Evolutionary conservation across 2,329 filamentous ascomycete genomes (phyloP).

Genomic region (Berkeleyomyces rouxiae): DNA sequence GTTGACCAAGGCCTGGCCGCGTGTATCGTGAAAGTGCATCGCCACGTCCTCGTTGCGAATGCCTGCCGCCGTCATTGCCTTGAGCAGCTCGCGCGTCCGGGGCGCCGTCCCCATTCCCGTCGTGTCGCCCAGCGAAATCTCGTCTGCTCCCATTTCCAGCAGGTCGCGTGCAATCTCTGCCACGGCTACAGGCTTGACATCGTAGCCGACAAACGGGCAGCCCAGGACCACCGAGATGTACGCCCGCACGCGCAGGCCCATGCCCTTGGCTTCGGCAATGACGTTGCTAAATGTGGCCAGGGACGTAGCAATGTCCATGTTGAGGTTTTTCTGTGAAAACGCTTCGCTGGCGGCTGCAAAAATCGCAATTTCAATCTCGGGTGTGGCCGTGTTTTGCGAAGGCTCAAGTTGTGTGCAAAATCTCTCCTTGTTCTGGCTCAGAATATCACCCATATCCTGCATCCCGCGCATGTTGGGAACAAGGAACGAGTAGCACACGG

Average conservation of each 20-base stretch:
- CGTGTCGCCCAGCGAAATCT: constrained; percentile 80
- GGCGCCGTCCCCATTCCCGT: constrained; percentile 80
- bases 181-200: constrained; percentile 45
- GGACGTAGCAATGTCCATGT: constrained; percentile 61
- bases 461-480: constrained; percentile 63
- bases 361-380: constrained; percentile 53
- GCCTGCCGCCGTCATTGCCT: constrained; percentile 47
- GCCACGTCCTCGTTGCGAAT: constrained; percentile 55
- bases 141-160: constrained; percentile 74
- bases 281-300: constrained; percentile 54
- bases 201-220: constrained; percentile 57
- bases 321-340: constrained; percentile 69
- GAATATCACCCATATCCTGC: constrained; percentile 39
- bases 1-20: constrained; percentile 72
- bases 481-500: constrained; percentile 64
- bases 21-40: constrained; percentile 81
- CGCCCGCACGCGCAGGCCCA: constrained; percentile 53
- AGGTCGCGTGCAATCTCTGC: constrained; percentile 51
- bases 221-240: constrained; percentile 70
- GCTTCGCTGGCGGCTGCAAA: constrained; percentile 70
- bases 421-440: constrained; percentile 33
- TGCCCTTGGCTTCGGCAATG: constrained; percentile 48
- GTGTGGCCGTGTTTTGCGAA: constrained; percentile 25
- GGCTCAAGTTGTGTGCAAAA: constrained; percentile 35
- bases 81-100: constrained; percentile 46